phyloP scores from a whole-genome alignment of 2,329 filamentous ascomycete species.

The Escovopsis sp. region DNA sequence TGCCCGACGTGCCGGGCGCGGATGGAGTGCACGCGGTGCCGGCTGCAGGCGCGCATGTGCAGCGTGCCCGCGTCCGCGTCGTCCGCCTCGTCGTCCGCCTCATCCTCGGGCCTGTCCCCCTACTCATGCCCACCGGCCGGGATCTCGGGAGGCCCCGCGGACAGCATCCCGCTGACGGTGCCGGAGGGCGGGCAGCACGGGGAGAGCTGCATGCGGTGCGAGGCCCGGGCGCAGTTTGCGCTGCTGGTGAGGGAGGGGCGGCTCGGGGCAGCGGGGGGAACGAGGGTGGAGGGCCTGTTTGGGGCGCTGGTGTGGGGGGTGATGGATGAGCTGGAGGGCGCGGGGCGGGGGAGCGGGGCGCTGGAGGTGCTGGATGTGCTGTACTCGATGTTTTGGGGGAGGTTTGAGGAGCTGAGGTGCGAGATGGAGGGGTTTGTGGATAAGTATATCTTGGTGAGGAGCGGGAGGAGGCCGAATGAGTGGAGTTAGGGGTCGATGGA shows the following conservation, averaged over 20 bases:
- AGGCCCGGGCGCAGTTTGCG: conserved; percentile 2
- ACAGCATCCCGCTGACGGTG: neutral
- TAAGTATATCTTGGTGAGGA: neutral
- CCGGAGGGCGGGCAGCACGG: neutral
- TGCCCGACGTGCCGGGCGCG: neutral
- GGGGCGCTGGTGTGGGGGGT: conserved; percentile 8
- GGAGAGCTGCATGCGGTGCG: conserved; percentile 7
- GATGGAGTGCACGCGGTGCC: neutral
- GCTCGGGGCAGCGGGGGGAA: neutral
- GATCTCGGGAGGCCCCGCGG: neutral
- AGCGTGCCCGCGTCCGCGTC: neutral
- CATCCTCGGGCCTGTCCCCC: no score
- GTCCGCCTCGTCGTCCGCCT: no score
- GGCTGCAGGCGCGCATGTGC: neutral
- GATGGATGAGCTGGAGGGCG: conserved; percentile 3
- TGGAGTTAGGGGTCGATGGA: neutral
- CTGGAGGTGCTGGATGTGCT: neutral
- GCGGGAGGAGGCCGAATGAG: neutral
- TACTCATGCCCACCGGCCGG: no score
- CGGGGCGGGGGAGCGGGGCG: neutral
- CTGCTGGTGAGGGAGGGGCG: conserved; percentile 1
- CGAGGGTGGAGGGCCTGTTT: conserved; percentile 6
- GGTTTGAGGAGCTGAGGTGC: conserved; percentile 3
- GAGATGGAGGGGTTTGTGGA: conserved; percentile 2
- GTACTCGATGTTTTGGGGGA: conserved; percentile 1